Conservation (phyloP, 2,329 filamentous ascomycete genomes). For the Emericellopsis cladophorae region DNA sequence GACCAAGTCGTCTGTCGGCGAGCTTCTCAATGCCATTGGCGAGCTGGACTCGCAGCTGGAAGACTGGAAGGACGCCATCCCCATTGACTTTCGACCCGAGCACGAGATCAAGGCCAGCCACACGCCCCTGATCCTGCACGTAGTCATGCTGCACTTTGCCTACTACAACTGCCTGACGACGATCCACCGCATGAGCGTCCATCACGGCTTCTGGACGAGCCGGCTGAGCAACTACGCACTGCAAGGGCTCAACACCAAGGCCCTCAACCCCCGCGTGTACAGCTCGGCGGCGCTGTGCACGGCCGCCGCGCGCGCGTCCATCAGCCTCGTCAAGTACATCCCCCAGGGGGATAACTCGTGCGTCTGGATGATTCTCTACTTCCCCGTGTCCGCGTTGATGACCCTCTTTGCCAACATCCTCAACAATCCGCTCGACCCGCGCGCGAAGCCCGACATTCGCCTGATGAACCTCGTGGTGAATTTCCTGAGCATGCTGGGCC, state of each 20-base stretch:
- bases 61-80: constrained; percentile 92
- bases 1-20: constrained; percentile 80
- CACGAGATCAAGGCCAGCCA: constrained; percentile 90
- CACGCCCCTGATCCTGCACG: constrained; percentile 84
- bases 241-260: constrained; percentile 79
- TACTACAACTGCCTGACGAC: constrained; percentile 98
- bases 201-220: constrained; percentile 97
- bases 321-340: constrained; percentile 89
- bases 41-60: constrained; percentile 84
- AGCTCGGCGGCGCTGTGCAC: constrained; percentile 88
- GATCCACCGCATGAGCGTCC: constrained; percentile 96
- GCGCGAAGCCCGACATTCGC: constrained; percentile 77
- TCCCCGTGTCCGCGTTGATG: constrained; percentile 87
- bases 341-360: constrained; percentile 90
- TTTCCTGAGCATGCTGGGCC: constrained; percentile 79
- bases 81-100: constrained; percentile 91
- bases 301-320: constrained; percentile 81
- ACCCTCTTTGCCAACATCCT: constrained; percentile 94
- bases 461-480: constrained; percentile 89
- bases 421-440: constrained; percentile 83
- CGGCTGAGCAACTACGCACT: constrained; percentile 90
- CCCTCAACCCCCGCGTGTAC: constrained; percentile 87
- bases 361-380: constrained; percentile 95
- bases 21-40: constrained; percentile 88
- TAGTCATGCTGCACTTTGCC: constrained; percentile 88